Conservation (phyloP, 306 rosid genomes). For the Corylus heterophylla region DNA sequence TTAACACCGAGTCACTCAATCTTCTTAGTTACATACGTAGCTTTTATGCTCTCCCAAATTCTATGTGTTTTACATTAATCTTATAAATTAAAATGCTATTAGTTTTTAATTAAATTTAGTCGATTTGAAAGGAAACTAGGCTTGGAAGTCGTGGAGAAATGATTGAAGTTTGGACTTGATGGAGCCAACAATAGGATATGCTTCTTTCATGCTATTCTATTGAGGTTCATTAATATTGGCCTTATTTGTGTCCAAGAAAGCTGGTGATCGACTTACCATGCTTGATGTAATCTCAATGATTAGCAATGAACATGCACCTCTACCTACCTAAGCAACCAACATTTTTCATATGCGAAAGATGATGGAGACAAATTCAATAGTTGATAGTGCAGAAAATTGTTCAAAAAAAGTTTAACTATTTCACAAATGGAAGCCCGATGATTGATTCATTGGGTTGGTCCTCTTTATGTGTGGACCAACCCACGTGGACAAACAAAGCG, state of each 20-base stretch:
- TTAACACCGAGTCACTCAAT: no score
- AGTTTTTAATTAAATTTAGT: no score
- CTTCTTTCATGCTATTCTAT: neutral
- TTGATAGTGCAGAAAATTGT: no score
- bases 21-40: no score
- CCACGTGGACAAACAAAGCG: no score
- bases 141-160: neutral
- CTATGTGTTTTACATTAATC: no score
- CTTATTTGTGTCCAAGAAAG: neutral
- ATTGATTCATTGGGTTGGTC: no score
- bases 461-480: no score
- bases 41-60: no score
- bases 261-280: neutral
- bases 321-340: neutral
- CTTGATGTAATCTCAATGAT: neutral
- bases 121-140: no score
- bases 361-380: neutral
- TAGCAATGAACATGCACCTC: neutral
- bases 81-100: no score
- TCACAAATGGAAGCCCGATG: neutral
- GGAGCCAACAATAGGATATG: neutral
- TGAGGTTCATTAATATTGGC: neutral
- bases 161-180: neutral
- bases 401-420: neutral
- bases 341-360: neutral